These are phyloP conservation scores for Epichloe sibirici DNA, from an alignment of 2,329 filamentous ascomycete genomes.

Conservation along the genomic window DNA sequence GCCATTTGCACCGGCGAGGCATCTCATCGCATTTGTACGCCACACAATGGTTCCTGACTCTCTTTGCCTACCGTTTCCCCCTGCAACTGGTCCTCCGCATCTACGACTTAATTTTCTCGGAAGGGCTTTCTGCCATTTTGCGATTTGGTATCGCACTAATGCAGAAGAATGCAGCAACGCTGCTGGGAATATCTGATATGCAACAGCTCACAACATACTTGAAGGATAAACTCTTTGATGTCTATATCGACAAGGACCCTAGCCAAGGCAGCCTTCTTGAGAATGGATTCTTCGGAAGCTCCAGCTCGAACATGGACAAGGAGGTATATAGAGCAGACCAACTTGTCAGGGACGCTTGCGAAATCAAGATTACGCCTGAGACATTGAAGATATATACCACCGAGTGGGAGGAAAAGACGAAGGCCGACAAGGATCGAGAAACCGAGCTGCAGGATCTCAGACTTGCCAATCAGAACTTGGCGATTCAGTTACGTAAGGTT, in stretches of 20 bases:
- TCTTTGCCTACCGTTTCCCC: conserved; percentile 97
- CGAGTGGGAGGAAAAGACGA: conserved; percentile 89
- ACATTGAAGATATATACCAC: conserved; percentile 66
- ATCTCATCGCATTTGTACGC: conserved; percentile 90
- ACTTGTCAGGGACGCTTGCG: conserved; percentile 84
- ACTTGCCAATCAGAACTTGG: conserved; percentile 51
- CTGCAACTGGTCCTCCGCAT: conserved; percentile 91
- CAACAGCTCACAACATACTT: conserved; percentile 75
- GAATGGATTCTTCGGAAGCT: conserved; percentile 93
- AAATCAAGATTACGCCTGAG: conserved; percentile 72
- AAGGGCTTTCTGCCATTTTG: conserved; percentile 84
- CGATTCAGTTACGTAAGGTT: conserved; percentile 67
- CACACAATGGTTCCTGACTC: conserved; percentile 95
- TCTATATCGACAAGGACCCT: conserved; percentile 89
- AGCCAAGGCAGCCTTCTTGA: conserved; percentile 89
- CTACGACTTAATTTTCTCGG: conserved; percentile 88
- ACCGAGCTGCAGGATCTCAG: conserved; percentile 66
- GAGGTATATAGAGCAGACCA: conserved; percentile 92
- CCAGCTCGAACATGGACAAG: conserved; percentile 79
- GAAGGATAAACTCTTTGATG: conserved; percentile 89
- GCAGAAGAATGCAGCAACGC: conserved; percentile 74
- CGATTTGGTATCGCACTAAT: conserved; percentile 93
- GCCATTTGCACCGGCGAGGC: conserved; percentile 76
- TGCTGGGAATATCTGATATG: conserved; percentile 87
- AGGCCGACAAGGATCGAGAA: conserved; percentile 70